These are phyloP conservation scores for Boletus sp. DNA, from an alignment of 1,284 basidiomycete genomes.

Conservation along the genomic window DNA sequence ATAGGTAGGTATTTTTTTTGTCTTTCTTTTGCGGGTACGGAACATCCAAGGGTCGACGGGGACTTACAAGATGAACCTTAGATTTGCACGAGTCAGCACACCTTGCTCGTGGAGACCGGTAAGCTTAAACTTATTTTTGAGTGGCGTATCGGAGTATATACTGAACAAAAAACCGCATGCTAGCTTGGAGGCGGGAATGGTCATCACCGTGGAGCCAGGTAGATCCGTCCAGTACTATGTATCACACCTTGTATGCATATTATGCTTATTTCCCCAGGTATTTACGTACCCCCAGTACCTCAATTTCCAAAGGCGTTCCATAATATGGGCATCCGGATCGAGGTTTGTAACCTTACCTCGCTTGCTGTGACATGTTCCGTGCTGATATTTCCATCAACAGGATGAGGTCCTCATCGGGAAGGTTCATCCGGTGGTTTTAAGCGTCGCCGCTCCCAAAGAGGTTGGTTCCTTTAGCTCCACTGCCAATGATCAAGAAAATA, in stretches of 20 bases:
- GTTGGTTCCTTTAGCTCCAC: slow-evolving; percentile 36
- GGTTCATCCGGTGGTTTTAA: slow-evolving; percentile 65
- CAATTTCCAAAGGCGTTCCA: slow-evolving; percentile 84
- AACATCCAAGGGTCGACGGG: slow-evolving; percentile 12
- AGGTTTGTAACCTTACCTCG: slow-evolving; percentile 44
- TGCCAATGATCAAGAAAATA: slow-evolving; percentile 3
- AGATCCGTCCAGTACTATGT: slow-evolving; percentile 17
- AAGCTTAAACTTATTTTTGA: slow-evolving; percentile 18
- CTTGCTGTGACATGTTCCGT: slow-evolving; percentile 5
- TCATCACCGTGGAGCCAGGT: slow-evolving; percentile 84
- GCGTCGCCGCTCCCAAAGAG: slow-evolving; percentile 84
- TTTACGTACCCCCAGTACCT: slow-evolving; percentile 79
- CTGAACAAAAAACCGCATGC: slow-evolving; percentile 13
- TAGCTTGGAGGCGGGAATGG: slow-evolving; percentile 74
- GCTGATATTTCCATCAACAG: slow-evolving; percentile 34
- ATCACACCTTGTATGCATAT: slow-evolving; percentile 5
- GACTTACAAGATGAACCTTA: slow-evolving; percentile 31
- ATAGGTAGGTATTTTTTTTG: slow-evolving; percentile 51
- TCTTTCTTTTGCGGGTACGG: not conserved
- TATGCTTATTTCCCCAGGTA: slow-evolving; percentile 38
- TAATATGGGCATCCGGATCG: slow-evolving; percentile 85
- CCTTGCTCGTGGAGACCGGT: slow-evolving; percentile 44
- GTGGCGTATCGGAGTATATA: slow-evolving; percentile 5
- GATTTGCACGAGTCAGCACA: slow-evolving; percentile 77
- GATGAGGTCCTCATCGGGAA: slow-evolving; percentile 82